Percentiles rank a stretch among this genome's conserved stretches.
phyloP scores from a whole-genome alignment of 202 grass and related monocot genomes.

The Eragrostis tef region DNA sequence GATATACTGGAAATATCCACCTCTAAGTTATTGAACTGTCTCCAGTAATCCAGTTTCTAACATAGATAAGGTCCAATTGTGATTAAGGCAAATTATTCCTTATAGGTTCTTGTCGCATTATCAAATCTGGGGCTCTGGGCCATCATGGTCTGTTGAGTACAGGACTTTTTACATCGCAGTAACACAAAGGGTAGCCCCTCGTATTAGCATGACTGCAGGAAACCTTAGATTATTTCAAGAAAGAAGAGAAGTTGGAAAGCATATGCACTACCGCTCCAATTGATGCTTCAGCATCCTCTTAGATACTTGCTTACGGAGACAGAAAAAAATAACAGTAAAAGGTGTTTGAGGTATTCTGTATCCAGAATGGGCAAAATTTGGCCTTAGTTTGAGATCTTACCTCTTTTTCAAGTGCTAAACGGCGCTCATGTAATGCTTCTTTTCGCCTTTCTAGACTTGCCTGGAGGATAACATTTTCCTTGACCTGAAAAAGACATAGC shows the following conservation, averaged over 20 bases:
- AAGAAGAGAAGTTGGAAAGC: constrained; percentile 7
- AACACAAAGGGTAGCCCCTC: constrained; percentile 2
- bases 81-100: constrained; percentile 7
- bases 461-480: constrained; percentile 76
- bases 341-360: too few species aligned
- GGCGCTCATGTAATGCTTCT: constrained; percentile 67
- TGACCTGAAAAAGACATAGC: constrained; percentile 59
- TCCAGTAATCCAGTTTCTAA: background rate
- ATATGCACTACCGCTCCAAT: constrained; percentile 2
- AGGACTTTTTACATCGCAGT: background rate
- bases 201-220: constrained; percentile 13
- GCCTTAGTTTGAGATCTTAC: constrained; percentile 49
- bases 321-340: too few species aligned
- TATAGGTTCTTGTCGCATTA: constrained; percentile 39
- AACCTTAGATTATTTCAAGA: constrained; percentile 24
- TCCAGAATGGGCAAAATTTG: too few species aligned
- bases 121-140: constrained; percentile 8
- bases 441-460: constrained; percentile 71
- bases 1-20: constrained; percentile 7
- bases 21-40: background rate
- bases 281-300: constrained; percentile 12
- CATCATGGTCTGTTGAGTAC: background rate
- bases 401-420: constrained; percentile 87
- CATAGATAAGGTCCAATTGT: background rate
- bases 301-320: background rate